Conservation (phyloP, 495 filamentous ascomycete species). For the Xylaria nigripes region DNA sequence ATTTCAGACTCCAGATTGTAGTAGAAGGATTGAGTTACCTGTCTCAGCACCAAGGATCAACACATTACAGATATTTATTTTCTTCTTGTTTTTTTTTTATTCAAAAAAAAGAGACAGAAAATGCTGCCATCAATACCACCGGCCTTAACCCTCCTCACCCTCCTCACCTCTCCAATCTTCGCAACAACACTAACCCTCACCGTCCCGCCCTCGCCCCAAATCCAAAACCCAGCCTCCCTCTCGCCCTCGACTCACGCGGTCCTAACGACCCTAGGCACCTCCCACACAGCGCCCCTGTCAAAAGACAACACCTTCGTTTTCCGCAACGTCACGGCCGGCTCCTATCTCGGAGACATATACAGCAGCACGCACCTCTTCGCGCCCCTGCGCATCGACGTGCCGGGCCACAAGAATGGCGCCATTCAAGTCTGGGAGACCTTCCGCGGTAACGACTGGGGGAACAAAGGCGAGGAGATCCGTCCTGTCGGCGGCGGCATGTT, state of each 20-base stretch:
- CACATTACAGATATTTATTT: no score
- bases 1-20: no score
- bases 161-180: constrained; percentile 5
- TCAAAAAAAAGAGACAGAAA: no score
- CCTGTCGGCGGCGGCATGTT: constrained; percentile 28
- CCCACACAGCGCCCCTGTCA: constrained; percentile 52
- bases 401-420: constrained; percentile 25
- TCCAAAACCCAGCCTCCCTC: constrained; percentile 50
- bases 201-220: constrained; percentile 41
- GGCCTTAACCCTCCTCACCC: constrained; percentile 15
- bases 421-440: constrained; percentile 71
- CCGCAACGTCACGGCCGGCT: constrained; percentile 53
- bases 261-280: constrained; percentile 45
- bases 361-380: constrained; percentile 64
- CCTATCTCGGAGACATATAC: constrained; percentile 75
- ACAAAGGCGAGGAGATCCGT: constrained; percentile 57
- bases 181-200: constrained; percentile 23
- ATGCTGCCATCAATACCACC: constrained; percentile 6
- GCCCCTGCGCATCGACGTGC: constrained; percentile 68
- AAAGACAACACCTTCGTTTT: constrained; percentile 64
- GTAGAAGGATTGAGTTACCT: no score
- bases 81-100: no score
- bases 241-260: constrained; percentile 66
- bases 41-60: no score
- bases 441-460: constrained; percentile 79